Evolutionary conservation across 2,329 filamentous ascomycete species (phyloP), one percentile per base, ranked within the genome.

Genomic region (Cadophora luteo-olivacea): DNA sequence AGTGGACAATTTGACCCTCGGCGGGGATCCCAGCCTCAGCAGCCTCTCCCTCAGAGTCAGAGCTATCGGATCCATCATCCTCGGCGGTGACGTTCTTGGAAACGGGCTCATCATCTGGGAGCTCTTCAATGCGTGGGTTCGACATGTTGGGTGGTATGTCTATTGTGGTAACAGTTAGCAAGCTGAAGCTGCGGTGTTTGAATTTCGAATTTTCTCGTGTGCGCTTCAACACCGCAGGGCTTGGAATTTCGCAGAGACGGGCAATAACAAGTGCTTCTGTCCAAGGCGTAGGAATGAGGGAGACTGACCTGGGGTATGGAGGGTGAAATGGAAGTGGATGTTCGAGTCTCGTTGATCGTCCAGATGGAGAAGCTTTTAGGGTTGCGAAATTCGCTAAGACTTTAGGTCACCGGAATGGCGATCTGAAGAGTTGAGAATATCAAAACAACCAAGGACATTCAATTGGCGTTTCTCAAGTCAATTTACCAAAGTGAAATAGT

Each of bases 121-220:
- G 89, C 86, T 99, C 96, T 88, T 99, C 95, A 84, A 98, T 91
- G 84, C 95, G 92, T 82, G 95, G 93, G 87, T 97, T 97, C 82
- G 96, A 92, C 96, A 99, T 99, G 83, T 84, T 92, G 79, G 77
- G 80, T 67, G 79, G 77, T 81, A 79, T 75, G 76, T 77, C 75
- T 77, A 66, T 60, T 58, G 49, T 61, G 54, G 61, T 45, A 64
- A 64, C 55, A 68, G 71, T 76, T 75, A 76, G 75, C 68, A 74
- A 54, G 66, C 64, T 66, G 61, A 61, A 67, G 67, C 58, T 63
- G 58, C 32, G 61, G 58, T 67, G 25, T 54, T 68, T 66, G 65
- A 72, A 73, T 73, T 67, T 25, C 36, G 65, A 77, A 68, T 69
- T 75, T 74, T 72, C 62, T 68, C 64, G 69, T 75, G 75, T 75